Evolutionary conservation across 1,284 basidiomycete genomes (phyloP), one percentile per base, ranked within the genome.

Genomic region (Blastosporella zonata): DNA sequence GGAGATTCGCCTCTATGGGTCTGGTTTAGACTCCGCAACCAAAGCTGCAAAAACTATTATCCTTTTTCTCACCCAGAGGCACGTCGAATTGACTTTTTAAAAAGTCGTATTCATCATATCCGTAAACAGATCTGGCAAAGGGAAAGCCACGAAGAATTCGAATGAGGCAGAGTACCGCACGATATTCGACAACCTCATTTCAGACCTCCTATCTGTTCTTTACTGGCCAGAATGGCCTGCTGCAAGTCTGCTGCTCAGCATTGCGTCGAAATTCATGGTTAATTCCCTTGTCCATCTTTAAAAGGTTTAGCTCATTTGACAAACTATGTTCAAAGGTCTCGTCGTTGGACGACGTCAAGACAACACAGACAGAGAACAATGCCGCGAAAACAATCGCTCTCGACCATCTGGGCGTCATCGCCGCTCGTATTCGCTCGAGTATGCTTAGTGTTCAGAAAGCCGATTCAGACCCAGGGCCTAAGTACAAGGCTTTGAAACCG

Each of bases 211-310:
- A n/a, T 77, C 79, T 12, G 93, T 96, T 3, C 70, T 97, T 3
- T 95, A 90, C 62, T 89, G 90, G 77, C 94, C 96, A 0, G 96
- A 99, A 64, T 99, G 95, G 94, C 96, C 97, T 0, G 95, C 90
- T 6, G 91, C 96, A 1, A 79, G 85, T 33, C 67, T 97, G 17
- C 75, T 97, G 37, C 67, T 97, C 28, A 79, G 77, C 41, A 84
- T 95, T 34, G 78, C 86, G 6, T 87, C 84, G 56, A 87, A 84
- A 64, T 85, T 84, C 56, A 88, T 97, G 87, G 92, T 92, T 13
- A 31, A 31, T 31, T 13, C 3, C 13, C 13, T 31, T 6, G 6
- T n/a, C n/a, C 7, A 31, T 9, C 12, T 12, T 31, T 13, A 5
- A 27, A 12, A 7, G 12, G 6, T 31, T 3, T 31, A 31, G 29